Evolutionary conservation across 768 basidiomycete genomes (phyloP).

Genomic region (Amanita rimosa): DNA sequence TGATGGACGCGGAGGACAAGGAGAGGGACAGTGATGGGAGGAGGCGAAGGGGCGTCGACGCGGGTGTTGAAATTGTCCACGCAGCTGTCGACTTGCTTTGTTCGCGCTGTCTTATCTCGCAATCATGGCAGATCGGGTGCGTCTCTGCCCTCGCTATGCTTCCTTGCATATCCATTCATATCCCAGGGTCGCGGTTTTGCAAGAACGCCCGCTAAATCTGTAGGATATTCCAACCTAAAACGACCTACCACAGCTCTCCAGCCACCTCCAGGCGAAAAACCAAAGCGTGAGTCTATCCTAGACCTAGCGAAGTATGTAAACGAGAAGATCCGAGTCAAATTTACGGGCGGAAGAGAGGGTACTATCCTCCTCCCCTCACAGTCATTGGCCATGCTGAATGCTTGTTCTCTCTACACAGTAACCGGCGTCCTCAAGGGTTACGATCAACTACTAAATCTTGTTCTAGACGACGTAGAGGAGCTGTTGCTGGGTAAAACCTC

Average conservation of each 20-base stretch:
- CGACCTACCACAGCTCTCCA: conserved; percentile 36
- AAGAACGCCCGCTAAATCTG: conserved; percentile 28
- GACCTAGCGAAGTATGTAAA: conserved; percentile 93
- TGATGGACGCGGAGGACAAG: conserved; percentile 27
- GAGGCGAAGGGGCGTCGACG: conserved; percentile 7
- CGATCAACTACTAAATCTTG: conserved; percentile 93
- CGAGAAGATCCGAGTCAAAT: conserved; percentile 88
- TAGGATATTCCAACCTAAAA: conserved; percentile 22
- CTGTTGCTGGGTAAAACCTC: conserved; percentile 47
- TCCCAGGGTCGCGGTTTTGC: conserved; percentile 48
- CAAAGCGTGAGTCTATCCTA: conserved; percentile 88
- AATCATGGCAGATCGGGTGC: conserved; percentile 54
- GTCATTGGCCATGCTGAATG: not conserved
- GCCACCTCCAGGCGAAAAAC: conserved; percentile 44
- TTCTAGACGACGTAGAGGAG: conserved; percentile 93
- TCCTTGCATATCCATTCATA: conserved; percentile 24
- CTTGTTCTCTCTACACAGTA: conserved; percentile 35
- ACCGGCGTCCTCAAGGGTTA: conserved; percentile 90
- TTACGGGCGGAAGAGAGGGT: conserved; percentile 98
- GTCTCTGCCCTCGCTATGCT: conserved; percentile 15
- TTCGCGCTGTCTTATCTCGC: conserved; percentile 5
- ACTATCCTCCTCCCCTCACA: not conserved
- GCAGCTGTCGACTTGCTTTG: not conserved
- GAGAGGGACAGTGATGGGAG: conserved; percentile 5
- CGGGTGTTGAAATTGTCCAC: conserved; percentile 2